phyloP scores from a whole-genome alignment of 75 land plant genomes.

The Cupressus sempervirens region DNA sequence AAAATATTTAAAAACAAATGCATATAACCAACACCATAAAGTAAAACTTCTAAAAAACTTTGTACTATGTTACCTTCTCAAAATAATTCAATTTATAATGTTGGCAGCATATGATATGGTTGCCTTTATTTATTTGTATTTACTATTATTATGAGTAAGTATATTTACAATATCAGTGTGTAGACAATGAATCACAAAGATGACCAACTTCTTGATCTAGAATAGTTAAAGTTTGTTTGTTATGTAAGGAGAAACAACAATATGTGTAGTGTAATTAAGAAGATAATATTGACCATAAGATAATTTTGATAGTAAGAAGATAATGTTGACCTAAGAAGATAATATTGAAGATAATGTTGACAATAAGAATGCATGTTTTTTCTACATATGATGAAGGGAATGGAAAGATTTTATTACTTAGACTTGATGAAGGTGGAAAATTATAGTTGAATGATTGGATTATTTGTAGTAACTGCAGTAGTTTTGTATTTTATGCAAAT shows the following conservation, averaged over 20 bases:
- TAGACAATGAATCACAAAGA: not conserved
- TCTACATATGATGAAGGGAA: conserved; percentile 20
- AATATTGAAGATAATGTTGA: too few relatives aligned
- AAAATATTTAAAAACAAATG: not conserved
- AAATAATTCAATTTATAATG: not conserved
- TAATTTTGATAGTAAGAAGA: too few relatives aligned
- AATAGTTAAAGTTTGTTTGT: not conserved
- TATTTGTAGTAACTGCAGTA: conserved; percentile 65
- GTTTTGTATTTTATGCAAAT: conserved; percentile 64
- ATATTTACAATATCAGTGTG: not conserved
- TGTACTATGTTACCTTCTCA: not conserved
- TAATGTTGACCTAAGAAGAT: too few relatives aligned
- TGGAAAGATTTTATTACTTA: conserved; percentile 40
- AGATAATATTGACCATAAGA: not conserved
- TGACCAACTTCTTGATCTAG: not conserved
- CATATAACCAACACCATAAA: not conserved
- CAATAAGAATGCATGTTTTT: conserved; percentile 73
- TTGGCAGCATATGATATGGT: not conserved
- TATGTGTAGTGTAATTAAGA: not conserved
- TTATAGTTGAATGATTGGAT: conserved; percentile 47
- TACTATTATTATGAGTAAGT: not conserved
- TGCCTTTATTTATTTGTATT: not conserved
- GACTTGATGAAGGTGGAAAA: conserved; percentile 68
- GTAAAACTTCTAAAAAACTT: not conserved
- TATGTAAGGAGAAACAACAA: not conserved